Percentiles rank a stretch among this genome's conserved stretches.
Evolutionary conservation across 306 rosid genomes (phyloP).

Genomic region (Purshia tridentata): DNA sequence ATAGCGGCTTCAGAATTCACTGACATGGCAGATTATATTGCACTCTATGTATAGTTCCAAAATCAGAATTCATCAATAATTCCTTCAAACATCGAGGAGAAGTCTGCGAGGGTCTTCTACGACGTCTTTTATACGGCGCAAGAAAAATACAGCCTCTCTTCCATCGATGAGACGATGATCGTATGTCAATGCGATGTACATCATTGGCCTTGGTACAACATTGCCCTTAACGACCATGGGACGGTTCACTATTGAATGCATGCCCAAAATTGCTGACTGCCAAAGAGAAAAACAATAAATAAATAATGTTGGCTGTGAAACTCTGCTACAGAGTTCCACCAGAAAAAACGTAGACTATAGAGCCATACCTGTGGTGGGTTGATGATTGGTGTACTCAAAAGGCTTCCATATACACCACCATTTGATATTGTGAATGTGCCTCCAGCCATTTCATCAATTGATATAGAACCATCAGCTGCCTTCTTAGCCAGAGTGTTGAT

Average conservation of each 20-base stretch:
- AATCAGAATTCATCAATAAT: background rate
- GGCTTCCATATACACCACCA: conserved; percentile 56
- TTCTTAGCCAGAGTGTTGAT: conserved; percentile 52
- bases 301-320: background rate
- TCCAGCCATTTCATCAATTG: conserved; percentile 57
- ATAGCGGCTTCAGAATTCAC: background rate
- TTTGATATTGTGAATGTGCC: conserved; percentile 53
- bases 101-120: conserved; percentile 61
- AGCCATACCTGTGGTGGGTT: conserved; percentile 49
- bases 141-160: conserved; percentile 51
- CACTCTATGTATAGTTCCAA: background rate
- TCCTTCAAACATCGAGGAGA: conserved; percentile 44
- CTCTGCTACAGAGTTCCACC: background rate
- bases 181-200: conserved; percentile 51
- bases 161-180: conserved; percentile 54
- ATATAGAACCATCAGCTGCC: conserved; percentile 47
- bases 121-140: conserved; percentile 48
- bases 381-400: conserved; percentile 47
- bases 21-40: background rate
- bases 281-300: background rate
- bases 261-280: conserved; percentile 55
- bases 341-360: background rate
- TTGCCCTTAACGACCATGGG: conserved; percentile 53
- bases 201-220: conserved; percentile 48
- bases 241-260: conserved; percentile 51